Evolutionary conservation across 768 basidiomycete species (phyloP).

Genomic region (Mycena capillaripes): DNA sequence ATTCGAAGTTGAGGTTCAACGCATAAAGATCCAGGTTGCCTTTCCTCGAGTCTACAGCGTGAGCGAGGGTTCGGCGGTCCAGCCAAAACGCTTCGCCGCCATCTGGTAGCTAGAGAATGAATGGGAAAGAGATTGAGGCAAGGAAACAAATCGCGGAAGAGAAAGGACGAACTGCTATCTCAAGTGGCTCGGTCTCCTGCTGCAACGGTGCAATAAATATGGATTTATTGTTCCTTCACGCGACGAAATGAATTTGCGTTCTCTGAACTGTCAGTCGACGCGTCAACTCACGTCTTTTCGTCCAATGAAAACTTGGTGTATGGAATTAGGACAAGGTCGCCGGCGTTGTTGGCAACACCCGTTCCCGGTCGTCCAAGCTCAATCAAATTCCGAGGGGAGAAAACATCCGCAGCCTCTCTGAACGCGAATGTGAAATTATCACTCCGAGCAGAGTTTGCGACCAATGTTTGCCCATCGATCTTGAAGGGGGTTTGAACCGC

Average conservation of each 20-base stretch:
- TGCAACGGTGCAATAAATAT: constrained; percentile 71
- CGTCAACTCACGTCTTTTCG: constrained; percentile 80
- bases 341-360: constrained; percentile 75
- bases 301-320: constrained; percentile 79
- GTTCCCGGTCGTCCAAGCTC: constrained; percentile 75
- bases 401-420: constrained; percentile 69
- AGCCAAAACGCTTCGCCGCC: constrained; percentile 89
- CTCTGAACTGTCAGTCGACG: background rate
- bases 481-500: constrained; percentile 64
- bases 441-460: constrained; percentile 42
- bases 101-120: constrained; percentile 60
- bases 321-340: constrained; percentile 77
- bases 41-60: constrained; percentile 72
- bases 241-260: background rate
- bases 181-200: too few relatives aligned
- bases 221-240: constrained; percentile 75
- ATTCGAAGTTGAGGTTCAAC: constrained; percentile 64
- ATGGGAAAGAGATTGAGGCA: too few relatives aligned
- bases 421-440: constrained; percentile 63
- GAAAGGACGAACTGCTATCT: too few relatives aligned
- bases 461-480: constrained; percentile 41
- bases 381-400: constrained; percentile 81
- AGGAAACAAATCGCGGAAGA: too few relatives aligned
- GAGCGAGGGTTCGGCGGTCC: constrained; percentile 75
- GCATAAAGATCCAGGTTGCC: constrained; percentile 73